Conservation (phyloP, 768 basidiomycete species). For the Phaeotremella fagi region DNA sequence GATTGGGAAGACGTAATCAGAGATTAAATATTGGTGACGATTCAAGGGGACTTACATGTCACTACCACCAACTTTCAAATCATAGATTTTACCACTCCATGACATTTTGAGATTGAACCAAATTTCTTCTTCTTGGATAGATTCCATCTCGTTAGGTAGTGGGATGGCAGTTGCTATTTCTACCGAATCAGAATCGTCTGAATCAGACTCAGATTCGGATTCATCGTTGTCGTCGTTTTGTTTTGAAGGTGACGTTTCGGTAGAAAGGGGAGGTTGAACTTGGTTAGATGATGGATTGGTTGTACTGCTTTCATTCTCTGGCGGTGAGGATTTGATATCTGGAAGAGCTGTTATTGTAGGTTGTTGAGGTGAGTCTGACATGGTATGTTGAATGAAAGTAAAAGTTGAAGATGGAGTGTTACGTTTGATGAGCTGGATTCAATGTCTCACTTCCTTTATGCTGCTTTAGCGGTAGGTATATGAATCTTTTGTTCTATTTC, state of each 20-base stretch:
- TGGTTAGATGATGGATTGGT: background rate
- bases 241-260: background rate
- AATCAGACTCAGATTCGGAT: background rate
- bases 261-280: background rate
- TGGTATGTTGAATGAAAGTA: background rate
- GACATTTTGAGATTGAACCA: constrained; percentile 57
- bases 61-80: constrained; percentile 67
- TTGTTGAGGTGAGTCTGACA: background rate
- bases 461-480: too few relatives aligned
- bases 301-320: background rate
- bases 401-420: background rate
- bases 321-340: constrained; percentile 22
- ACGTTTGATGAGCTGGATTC: background rate
- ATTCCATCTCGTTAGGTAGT: background rate
- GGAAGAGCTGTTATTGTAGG: constrained; percentile 16
- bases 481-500: too few relatives aligned
- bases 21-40: background rate
- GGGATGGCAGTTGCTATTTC: background rate
- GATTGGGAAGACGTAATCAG: background rate
- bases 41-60: constrained; percentile 58
- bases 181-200: background rate
- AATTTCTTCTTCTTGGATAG: constrained; percentile 12
- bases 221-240: too few relatives aligned
- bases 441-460: background rate
- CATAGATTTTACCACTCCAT: constrained; percentile 66